Conservation (phyloP, 2,329 filamentous ascomycete genomes). For the Ascochyta viciae-villosae region DNA sequence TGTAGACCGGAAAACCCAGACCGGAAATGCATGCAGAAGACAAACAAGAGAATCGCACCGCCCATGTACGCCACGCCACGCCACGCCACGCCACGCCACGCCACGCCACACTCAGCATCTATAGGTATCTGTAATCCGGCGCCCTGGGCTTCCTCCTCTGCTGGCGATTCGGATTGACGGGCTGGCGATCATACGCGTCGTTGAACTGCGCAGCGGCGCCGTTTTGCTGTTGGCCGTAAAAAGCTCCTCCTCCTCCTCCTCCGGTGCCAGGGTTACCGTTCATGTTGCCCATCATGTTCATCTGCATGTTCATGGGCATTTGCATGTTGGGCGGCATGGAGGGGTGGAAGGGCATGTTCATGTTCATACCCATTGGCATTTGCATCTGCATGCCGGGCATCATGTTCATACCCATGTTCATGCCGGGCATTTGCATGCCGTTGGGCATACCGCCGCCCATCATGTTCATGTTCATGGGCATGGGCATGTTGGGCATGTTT, state of each 20-base stretch:
- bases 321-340: conserved; percentile 36
- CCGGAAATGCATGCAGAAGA: too few species aligned
- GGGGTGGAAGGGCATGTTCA: conserved; percentile 1
- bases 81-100: too few species aligned
- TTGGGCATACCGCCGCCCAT: conserved; percentile 38
- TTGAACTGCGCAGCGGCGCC: conserved; percentile 37
- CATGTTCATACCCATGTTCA: conserved; percentile 32
- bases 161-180: conserved; percentile 91
- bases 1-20: too few species aligned
- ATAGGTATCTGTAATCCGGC: conserved; percentile 69
- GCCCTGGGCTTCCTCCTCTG: conserved; percentile 80
- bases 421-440: background rate
- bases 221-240: conserved; percentile 3
- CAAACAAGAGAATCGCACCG: too few species aligned
- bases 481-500: conserved; percentile 31
- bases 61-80: too few species aligned
- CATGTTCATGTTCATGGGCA: conserved; percentile 26
- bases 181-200: conserved; percentile 93
- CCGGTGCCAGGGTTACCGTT: background rate
- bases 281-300: conserved; percentile 18
- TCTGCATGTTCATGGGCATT: conserved; percentile 12
- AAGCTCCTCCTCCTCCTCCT: too few species aligned
- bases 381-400: conserved; percentile 51
- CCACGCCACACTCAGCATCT: background rate
- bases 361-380: conserved; percentile 45